Percentiles rank a stretch among this genome's conserved stretches.
phyloP scores from a whole-genome alignment of 2,329 filamentous ascomycete genomes.

The Pseudogymnoascus sp. region DNA sequence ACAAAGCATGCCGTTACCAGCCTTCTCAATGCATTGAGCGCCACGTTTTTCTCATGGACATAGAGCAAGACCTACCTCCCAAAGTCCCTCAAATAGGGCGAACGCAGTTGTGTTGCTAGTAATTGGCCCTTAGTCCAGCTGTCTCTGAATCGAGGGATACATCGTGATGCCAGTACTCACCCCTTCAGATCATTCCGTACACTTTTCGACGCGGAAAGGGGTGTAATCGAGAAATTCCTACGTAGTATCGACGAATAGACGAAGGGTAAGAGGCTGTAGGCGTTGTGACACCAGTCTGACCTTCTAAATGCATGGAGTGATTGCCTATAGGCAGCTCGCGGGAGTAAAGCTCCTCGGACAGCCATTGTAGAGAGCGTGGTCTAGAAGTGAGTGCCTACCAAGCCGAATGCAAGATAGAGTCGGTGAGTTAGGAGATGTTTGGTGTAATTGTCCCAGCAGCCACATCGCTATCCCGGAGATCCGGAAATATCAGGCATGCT shows the following conservation, averaged over 20 bases:
- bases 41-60: neutral
- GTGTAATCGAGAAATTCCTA: neutral
- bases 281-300: neutral
- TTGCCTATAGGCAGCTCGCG: neutral
- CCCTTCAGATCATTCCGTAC: neutral
- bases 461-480: neutral
- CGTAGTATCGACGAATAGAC: neutral
- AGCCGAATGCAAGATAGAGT: neutral
- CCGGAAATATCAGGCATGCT: neutral
- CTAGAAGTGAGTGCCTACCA: neutral
- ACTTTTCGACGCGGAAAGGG: neutral
- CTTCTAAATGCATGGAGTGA: neutral
- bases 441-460: neutral
- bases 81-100: neutral
- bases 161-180: neutral
- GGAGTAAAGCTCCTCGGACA: neutral
- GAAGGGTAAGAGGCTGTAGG: neutral
- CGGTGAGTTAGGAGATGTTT: neutral
- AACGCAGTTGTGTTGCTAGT: neutral
- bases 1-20: constrained; percentile 41
- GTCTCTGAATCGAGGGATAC: neutral
- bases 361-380: neutral
- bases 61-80: neutral
- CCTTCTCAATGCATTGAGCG: constrained; percentile 25
- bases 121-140: neutral